Evolutionary conservation across 345 rosid genomes (phyloP), one percentile per base, ranked within the genome.

Genomic region (Euphorbia pulcherrima): DNA sequence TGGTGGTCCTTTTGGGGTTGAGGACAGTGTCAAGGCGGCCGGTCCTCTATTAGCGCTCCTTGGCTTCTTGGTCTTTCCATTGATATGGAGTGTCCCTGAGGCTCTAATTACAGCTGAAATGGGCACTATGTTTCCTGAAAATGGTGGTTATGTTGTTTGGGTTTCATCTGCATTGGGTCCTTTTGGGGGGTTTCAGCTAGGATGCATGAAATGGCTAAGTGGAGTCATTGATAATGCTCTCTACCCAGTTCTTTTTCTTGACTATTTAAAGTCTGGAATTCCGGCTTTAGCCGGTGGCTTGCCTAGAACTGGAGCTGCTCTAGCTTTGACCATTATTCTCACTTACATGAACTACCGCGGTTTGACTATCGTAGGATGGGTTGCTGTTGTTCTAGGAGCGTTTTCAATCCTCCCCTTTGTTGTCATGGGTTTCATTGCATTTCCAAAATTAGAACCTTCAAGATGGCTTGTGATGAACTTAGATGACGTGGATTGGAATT

Each of bases 131-230:
- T 89, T 82, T 67, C 96, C 96, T 0, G 96, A 89, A 74, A 82
- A 89, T 65, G 90, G 96, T n/a, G 96, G 96, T 30, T 89, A 89
- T 53, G 96, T 89, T 12, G 92, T 85, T 23, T 89, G 96, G 96
- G 96, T 89, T 40, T 83, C 90, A 0, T 62, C 92, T 9, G 87
- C 92, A 18, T 68, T 85, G 68, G 92, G 96, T 26, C 88, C 88
- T 1, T 85, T 76, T 41, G 87, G 90, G 90, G 95, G 95, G n/a
- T 89, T 87, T 68, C 96, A 89, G 75, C 96, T 87, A 78, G 96
- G 92, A 20, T 89, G 92, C 92, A 82, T 89, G 87, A 89, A 89
- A 72, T 87, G 96, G 92, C 78, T 89, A 18, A 87, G 95, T 71
- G 92, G 92, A 33, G 96, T 89, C 58, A 87, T 87, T 13, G 95